Base-by-base conservation (phyloP, 2,329 filamentous ascomycete species). In the Trichoderma afroharzianum region DNA sequence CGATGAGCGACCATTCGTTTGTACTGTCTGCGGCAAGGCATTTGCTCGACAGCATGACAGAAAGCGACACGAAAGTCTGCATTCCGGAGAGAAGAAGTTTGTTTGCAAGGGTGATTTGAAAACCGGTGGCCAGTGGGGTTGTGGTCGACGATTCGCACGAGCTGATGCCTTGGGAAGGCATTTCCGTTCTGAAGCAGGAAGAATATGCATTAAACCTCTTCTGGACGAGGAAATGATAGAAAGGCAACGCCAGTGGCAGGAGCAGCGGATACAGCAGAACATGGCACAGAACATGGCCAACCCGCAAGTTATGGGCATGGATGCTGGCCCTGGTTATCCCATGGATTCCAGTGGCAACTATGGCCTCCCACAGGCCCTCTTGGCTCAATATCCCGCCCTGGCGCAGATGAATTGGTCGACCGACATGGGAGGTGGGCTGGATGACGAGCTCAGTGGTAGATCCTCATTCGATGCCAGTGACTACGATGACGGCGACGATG, bases 31-130 rank as follows among this genome's bases (percentile, higher is more conserved):
- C 76, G 93, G 94, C 67, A 99, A 99, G 81, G 96, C 96, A 0
- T 99, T 99, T 82, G 96, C 96, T 6, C 92, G 96, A 30, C 96
- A 99, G 79, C 96, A 99, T 79, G 96, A 99, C 80, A 92, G 96
- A 59, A 99, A 99, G 82, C 92, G 96, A 50, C 96, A 99, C 81
- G 96, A 99, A 83, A 95, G 95, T 50, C 85, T 99, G 55, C 96
- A 99, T 79, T 97, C 93, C 0, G 96, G 96, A 55, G 96, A 99
- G 83, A 99, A 98, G 88, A 98, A 97, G 79, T 99, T 98, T 79
- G 93, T 98, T 8, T 99, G 96, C 83, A 94, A 94, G 76, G 96
- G 96, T 68, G 93, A 95, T 72, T 89, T 99, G 63, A 95, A 95
- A 75, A 90, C 90, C 2, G 91, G 91, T 61, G 91, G 91, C 6